Base-by-base conservation (phyloP, 805 yeast species). In the Millerago galiae region DNA sequence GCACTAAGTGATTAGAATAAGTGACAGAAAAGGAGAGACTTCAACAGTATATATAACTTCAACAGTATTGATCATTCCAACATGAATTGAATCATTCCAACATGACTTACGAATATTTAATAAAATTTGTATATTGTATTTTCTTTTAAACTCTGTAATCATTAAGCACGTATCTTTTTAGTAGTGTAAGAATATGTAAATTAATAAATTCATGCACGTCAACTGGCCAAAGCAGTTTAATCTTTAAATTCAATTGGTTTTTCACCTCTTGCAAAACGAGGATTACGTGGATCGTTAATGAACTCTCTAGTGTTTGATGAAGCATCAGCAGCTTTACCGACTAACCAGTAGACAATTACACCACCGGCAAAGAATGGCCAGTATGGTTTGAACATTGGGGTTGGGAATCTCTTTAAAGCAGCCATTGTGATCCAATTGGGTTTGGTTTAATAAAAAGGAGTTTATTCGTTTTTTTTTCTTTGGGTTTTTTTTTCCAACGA, bases 261-360 rank as follows among this genome's bases (percentile, higher is more conserved):
- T 58, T 70, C 79, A 60, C 78, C 79, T 55, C 68, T 68, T 52
- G 72, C 71, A 64, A 86, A 84, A 72, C 95, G 83, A 68, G 96
- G 96, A 75, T 88, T 88, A 77, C 95, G 85, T 72, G 96, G 96
- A 71, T 88, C 96, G 67, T 88, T 87, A 70, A 81, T 79, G 74
- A 81, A 88, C 70, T 86, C 95, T 50, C 74, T 75, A 44, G 91
- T 73, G 74, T 80, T 72, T 66, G 79, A 71, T 56, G 86, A 75
- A 49, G 83, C 82, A 48, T 65, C 67, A 50, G 88, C 80, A 41
- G 78, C 82, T 71, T 81, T 79, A 65, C 77, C 74, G 58, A 86
- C 71, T 54, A 80, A 73, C 71, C 70, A 82, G 74, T 78, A 82
- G 55, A 91, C 78, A 54, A 78, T 61, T 54, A 70, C 83, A 73